A percentile compares a stretch with the other conserved stretches of the same genome.
Evolutionary conservation across 192 early-diverging fungal genomes (phyloP).

Genomic region (Gonapodya prolifera): DNA sequence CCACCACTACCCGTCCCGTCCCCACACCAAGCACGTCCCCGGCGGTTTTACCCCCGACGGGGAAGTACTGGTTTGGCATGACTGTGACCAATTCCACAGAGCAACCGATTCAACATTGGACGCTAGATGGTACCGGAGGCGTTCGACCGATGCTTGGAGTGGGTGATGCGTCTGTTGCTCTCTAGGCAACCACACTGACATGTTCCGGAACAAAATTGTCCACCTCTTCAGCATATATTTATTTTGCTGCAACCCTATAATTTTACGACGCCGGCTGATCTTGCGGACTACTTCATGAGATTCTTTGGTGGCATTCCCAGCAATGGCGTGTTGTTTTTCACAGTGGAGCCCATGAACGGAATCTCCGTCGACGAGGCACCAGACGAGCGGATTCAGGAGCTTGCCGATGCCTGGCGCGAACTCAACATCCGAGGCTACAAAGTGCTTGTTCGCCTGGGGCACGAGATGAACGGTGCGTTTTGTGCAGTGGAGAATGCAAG

Average conservation of each 20-base stretch:
- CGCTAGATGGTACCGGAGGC: neutral
- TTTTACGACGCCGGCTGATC: neutral
- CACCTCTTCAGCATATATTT: neutral
- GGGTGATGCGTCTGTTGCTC: neutral
- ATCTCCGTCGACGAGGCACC: neutral
- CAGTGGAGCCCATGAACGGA: neutral
- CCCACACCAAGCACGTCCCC: neutral
- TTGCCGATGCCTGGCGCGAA: neutral
- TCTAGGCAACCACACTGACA: too few species aligned
- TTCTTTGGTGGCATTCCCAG: neutral
- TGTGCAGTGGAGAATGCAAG: too few species aligned
- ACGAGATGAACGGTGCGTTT: slow-evolving; percentile 6
- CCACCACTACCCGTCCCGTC: neutral
- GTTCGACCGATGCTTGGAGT: neutral
- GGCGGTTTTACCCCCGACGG: neutral
- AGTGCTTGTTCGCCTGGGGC: neutral
- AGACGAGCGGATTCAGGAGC: neutral
- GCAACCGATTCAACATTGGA: neutral
- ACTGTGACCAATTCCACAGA: neutral
- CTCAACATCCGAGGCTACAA: neutral
- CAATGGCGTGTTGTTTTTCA: neutral
- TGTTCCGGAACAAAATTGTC: too few species aligned
- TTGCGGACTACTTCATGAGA: neutral
- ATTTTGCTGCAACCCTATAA: neutral
- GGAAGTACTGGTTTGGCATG: neutral